phyloP scores from a whole-genome alignment of 2,329 filamentous ascomycete species.

The Karstenula rhodostoma region DNA sequence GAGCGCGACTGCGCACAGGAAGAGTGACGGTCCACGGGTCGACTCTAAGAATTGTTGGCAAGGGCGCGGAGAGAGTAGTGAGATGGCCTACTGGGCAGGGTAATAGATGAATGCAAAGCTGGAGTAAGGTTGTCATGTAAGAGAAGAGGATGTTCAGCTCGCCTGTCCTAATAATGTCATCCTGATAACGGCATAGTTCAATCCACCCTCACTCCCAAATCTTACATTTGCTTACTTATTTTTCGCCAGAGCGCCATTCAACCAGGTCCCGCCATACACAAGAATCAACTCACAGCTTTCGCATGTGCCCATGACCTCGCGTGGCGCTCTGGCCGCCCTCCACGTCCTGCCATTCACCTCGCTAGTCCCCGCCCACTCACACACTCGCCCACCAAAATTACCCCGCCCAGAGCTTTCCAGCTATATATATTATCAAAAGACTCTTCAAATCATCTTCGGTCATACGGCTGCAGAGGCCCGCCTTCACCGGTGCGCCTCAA shows the following conservation, averaged over 20 bases:
- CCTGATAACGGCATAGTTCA: too few relatives aligned
- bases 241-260: neutral
- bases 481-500: neutral
- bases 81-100: neutral
- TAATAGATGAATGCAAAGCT: neutral
- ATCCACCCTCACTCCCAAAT: neutral
- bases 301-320: neutral
- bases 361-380: neutral
- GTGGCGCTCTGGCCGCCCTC: neutral
- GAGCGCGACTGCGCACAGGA: neutral
- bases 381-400: neutral
- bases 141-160: too few relatives aligned
- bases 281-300: neutral
- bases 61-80: neutral
- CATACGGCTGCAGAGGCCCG: slow-evolving; percentile 4
- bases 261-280: neutral
- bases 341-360: neutral
- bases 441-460: neutral
- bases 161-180: too few relatives aligned
- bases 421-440: slow-evolving; percentile 3
- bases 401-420: neutral
- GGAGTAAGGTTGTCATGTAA: neutral
- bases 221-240: neutral
- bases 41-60: neutral
- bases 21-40: neutral